A percentile compares a stretch with the other conserved stretches of the same genome.
These are phyloP conservation scores for Globisporangium viniferum DNA, from an alignment of 352 stramenopile genomes.

Conservation along the genomic window DNA sequence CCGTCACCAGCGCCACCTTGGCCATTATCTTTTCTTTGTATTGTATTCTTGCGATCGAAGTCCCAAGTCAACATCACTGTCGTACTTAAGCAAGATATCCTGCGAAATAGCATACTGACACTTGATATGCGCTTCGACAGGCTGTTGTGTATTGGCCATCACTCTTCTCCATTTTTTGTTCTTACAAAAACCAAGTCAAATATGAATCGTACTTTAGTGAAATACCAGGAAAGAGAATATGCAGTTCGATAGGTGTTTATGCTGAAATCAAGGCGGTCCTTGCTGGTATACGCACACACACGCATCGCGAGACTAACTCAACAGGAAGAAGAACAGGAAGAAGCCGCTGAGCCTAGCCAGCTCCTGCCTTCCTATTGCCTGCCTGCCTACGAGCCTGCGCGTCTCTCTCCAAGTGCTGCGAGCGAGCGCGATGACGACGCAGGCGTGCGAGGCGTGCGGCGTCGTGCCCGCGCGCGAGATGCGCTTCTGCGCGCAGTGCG, in stretches of 20 bases:
- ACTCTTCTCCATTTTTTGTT: background rate
- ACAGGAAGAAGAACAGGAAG: background rate
- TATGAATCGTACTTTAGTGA: no score
- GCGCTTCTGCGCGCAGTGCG: conserved; percentile 58
- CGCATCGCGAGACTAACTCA: background rate
- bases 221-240: no score
- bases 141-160: background rate
- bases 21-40: background rate
- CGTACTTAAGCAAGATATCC: background rate
- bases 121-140: background rate
- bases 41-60: background rate
- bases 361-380: background rate
- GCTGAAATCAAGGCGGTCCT: background rate
- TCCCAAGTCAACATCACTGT: background rate
- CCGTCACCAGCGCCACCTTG: conserved; percentile 63
- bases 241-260: no score
- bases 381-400: background rate
- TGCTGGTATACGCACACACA: background rate
- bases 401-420: background rate
- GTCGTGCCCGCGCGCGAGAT: conserved; percentile 21
- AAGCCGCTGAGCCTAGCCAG: background rate
- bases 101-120: background rate
- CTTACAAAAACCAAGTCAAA: no score
- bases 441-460: conserved; percentile 46
- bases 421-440: conserved; percentile 13